These are phyloP conservation scores for Lactifluus volemus DNA, from an alignment of 768 basidiomycete species.

Conservation along the genomic window DNA sequence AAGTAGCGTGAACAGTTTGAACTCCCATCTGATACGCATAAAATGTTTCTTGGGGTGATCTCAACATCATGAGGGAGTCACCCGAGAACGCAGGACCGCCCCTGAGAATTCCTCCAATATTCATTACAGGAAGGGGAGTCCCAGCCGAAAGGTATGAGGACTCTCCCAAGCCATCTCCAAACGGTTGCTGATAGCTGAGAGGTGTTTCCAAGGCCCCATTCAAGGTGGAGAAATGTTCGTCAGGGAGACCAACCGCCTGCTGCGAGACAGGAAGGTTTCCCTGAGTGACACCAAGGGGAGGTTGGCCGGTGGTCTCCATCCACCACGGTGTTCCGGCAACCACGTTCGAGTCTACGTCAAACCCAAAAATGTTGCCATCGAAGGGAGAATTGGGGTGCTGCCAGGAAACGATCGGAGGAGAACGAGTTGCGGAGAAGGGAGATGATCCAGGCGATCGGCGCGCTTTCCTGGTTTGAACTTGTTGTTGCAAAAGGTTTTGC, in stretches of 20 bases:
- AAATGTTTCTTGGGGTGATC: background rate
- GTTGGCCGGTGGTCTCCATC: background rate
- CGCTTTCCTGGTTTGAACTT: constrained; percentile 14
- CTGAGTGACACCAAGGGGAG: background rate
- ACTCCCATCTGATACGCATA: constrained; percentile 3
- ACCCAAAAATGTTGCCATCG: background rate
- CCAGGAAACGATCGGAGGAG: background rate
- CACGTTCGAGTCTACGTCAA: background rate
- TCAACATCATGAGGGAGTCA: constrained; percentile 4
- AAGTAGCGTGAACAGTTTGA: background rate
- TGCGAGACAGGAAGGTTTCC: background rate
- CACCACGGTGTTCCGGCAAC: background rate
- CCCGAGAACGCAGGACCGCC: background rate
- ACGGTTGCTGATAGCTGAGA: constrained; percentile 11
- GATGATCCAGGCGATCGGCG: constrained; percentile 16
- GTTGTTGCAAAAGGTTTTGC: constrained; percentile 13
- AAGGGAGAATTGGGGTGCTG: background rate
- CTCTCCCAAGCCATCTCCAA: constrained; percentile 12
- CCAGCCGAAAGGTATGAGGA: background rate
- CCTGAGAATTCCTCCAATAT: background rate
- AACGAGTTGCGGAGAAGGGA: background rate
- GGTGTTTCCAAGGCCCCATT: background rate
- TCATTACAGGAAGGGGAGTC: background rate
- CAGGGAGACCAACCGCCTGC: background rate
- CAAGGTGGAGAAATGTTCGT: background rate